Conservation (phyloP, 495 filamentous ascomycete genomes). For the Gamarada debralockiae region DNA sequence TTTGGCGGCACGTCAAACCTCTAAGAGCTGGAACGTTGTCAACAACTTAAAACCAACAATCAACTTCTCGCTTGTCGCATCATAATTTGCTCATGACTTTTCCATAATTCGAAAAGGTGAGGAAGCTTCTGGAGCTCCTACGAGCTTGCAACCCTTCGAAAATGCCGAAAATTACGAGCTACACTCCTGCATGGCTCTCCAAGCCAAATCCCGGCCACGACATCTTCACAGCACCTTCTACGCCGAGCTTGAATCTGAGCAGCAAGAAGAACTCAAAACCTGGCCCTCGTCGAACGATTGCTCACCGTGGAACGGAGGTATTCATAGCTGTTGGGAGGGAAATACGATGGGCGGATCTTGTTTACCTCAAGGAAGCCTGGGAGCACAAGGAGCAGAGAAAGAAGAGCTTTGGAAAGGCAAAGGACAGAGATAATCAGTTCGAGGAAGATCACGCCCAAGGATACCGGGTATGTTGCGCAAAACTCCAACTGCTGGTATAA, state of each 20-base stretch:
- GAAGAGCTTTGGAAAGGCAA: constrained; percentile 22
- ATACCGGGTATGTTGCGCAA: constrained; percentile 40
- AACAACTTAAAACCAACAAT: constrained; percentile 12
- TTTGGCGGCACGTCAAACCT: constrained; percentile 14
- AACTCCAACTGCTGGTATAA: constrained; percentile 5
- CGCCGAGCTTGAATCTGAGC: constrained; percentile 25
- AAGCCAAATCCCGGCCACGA: constrained; percentile 68
- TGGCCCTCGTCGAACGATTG: constrained; percentile 65
- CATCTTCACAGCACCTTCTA: constrained; percentile 46
- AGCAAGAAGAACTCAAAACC: constrained; percentile 35
- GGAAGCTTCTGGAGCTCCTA: constrained; percentile 13
- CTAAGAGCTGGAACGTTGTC: constrained; percentile 10
- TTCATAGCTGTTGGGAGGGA: constrained; percentile 82
- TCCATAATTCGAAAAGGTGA: background rate
- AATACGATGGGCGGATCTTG: constrained; percentile 81
- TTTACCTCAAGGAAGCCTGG: constrained; percentile 69
- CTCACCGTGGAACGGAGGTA: constrained; percentile 70
- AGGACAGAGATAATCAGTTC: constrained; percentile 21
- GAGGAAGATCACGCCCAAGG: constrained; percentile 32
- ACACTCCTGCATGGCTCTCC: constrained; percentile 79
- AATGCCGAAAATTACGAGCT: constrained; percentile 80
- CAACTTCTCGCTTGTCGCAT: background rate
- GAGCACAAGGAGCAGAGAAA: constrained; percentile 38
- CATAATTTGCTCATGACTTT: constrained; percentile 10
- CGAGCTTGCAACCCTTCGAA: constrained; percentile 8